Base-by-base conservation (phyloP, 164 flowering plant genomes). In the Piper longum region DNA sequence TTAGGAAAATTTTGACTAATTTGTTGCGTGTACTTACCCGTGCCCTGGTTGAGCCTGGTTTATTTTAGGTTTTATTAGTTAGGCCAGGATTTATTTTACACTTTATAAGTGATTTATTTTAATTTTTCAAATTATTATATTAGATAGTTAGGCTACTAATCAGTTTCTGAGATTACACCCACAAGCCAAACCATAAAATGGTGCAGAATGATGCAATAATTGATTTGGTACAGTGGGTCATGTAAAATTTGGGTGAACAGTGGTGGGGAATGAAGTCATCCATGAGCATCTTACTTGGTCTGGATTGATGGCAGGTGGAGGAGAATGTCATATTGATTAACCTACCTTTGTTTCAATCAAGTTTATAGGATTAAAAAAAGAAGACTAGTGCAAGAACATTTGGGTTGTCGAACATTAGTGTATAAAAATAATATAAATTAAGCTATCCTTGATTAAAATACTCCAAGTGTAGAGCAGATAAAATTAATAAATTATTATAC, bases 181-280 rank as follows among this genome's bases (percentile, higher is more conserved):
- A 26, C 36, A 26, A 26, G 36, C 36, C 36, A 26, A 26, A 26
- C 36, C 36, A 26, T 26, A 26, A 26, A 26, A 26, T 26, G 36
- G 36, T 26, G 36, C 36, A 26, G 36, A 26, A 26, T 26, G 36
- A 26, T 26, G 36, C 36, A 26, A 26, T 26, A 26, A 26, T 26
- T 26, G 36, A 5, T 44, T 44, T 9, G 52, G 14, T 9, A 12
- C 2, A 48, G 14, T 48, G 52, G 52, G 4, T 2, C 52, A 3
- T 54, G 11, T 42, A 16, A 48, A 12, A 16, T 40, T 44, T 41
- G 41, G 11, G 36, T 43, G 56, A 51, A 40, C n/a, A 44, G 36
- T 39, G 62, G 16, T 0, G 36, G 63, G 63, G 40, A 9, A 12
- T 64, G 66, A 59, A 56, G 63, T 66, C 48, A 59, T 43, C 44